These are phyloP conservation scores for Allium sativum DNA, from an alignment of 106 monocot species.

Conservation along the genomic window DNA sequence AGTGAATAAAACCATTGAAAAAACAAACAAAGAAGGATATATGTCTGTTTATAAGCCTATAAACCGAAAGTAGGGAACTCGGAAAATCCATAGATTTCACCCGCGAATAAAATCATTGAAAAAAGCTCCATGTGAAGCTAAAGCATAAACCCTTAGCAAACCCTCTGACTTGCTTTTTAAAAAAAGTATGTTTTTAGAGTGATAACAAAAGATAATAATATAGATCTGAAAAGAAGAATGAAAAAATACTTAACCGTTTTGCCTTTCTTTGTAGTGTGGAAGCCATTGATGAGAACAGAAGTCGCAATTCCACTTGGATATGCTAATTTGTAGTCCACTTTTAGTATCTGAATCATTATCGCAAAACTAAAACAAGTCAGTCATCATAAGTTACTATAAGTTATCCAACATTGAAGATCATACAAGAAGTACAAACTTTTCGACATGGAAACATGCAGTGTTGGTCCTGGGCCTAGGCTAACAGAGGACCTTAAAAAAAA, in stretches of 20 bases:
- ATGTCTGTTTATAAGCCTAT: constrained; percentile 11
- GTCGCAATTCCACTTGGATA: constrained; percentile 21
- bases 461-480: too few species aligned
- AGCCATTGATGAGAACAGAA: constrained; percentile 18
- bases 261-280: constrained; percentile 10
- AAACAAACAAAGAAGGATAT: background rate
- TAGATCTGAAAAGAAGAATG: background rate
- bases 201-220: background rate
- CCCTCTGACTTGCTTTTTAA: constrained; percentile 9
- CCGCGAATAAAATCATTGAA: constrained; percentile 19
- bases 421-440: background rate
- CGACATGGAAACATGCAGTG: background rate
- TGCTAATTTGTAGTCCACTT: constrained; percentile 17
- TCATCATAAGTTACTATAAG: background rate
- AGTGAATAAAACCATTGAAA: background rate
- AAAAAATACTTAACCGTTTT: constrained; percentile 12
- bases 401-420: background rate
- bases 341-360: constrained; percentile 16
- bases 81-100: constrained; percentile 8
- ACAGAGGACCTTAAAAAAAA: too few species aligned
- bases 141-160: constrained; percentile 9
- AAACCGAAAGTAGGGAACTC: constrained; percentile 15
- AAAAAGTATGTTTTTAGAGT: background rate
- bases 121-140: constrained; percentile 16
- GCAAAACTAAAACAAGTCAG: too few species aligned